Conservation (phyloP, 2,329 filamentous ascomycete genomes). For the Clonostachys sp. region DNA sequence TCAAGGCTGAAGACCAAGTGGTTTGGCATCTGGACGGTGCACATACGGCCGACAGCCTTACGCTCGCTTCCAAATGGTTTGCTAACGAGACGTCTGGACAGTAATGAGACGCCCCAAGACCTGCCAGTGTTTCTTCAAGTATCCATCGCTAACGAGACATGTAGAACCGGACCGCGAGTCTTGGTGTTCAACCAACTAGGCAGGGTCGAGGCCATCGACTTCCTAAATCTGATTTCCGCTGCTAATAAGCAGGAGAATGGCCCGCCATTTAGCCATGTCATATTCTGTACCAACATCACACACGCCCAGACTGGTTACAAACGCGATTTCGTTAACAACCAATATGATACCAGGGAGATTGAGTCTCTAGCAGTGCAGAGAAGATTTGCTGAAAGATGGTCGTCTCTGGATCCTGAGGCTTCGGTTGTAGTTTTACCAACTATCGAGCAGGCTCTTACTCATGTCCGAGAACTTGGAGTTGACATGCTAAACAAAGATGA, state of each 20-base stretch:
- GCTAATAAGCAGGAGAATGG: constrained; percentile 21
- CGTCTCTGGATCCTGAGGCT: constrained; percentile 36
- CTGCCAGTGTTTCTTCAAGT: background rate
- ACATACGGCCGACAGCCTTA: constrained; percentile 87
- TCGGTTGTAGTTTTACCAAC: constrained; percentile 42
- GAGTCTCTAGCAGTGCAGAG: constrained; percentile 46
- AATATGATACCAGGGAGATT: constrained; percentile 46
- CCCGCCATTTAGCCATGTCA: constrained; percentile 61
- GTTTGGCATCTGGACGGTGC: constrained; percentile 91
- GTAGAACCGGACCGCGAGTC: constrained; percentile 32
- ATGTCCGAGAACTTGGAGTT: constrained; percentile 29
- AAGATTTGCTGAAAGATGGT: constrained; percentile 48
- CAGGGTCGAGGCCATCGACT: constrained; percentile 45
- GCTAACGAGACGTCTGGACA: constrained; percentile 37
- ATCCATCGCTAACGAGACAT: background rate
- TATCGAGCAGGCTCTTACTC: constrained; percentile 50
- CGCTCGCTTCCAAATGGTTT: constrained; percentile 81
- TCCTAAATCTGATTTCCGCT: constrained; percentile 42
- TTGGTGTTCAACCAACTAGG: constrained; percentile 89
- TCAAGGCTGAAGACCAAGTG: constrained; percentile 49
- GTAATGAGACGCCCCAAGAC: constrained; percentile 9
- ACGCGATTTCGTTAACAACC: constrained; percentile 52
- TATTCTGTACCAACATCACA: constrained; percentile 79
- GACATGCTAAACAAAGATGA: background rate
- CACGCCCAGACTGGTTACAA: constrained; percentile 47